phyloP scores from a whole-genome alignment of 2,329 filamentous ascomycete genomes.

The Alternaria panax region DNA sequence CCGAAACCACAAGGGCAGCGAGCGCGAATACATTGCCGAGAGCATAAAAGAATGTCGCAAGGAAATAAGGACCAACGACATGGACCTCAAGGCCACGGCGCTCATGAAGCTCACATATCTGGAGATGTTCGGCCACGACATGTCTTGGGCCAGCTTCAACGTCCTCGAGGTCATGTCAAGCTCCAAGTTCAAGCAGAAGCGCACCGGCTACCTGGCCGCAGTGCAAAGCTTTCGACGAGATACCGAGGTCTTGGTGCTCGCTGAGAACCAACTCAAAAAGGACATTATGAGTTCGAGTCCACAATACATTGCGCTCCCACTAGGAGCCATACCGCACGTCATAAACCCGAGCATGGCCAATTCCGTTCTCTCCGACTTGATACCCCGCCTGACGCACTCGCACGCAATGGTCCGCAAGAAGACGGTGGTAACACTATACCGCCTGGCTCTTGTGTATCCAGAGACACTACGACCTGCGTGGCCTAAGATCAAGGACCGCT shows the following conservation, averaged over 20 bases:
- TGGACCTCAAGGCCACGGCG: constrained; percentile 97
- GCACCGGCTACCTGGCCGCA: constrained; percentile 91
- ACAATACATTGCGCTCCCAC: constrained; percentile 82
- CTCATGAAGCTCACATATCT: constrained; percentile 95
- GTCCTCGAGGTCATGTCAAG: constrained; percentile 99
- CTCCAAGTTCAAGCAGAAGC: constrained; percentile 91
- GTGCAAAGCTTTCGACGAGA: constrained; percentile 96
- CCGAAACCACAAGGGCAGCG: constrained; percentile 92
- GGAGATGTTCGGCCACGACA: constrained; percentile 99
- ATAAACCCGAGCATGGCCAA: constrained; percentile 92
- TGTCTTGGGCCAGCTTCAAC: constrained; percentile 99
- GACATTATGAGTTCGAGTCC: constrained; percentile 77
- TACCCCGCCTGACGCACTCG: constrained; percentile 87
- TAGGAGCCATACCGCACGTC: constrained; percentile 90
- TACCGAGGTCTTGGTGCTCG: constrained; percentile 96
- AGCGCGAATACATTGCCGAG: constrained; percentile 93
- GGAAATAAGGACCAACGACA: constrained; percentile 91
- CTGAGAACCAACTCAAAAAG: constrained; percentile 97
- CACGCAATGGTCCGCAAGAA: constrained; percentile 90
- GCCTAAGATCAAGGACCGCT: constrained; percentile 94
- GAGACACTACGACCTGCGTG: constrained; percentile 91
- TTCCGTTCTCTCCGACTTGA: constrained; percentile 83
- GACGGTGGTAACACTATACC: constrained; percentile 91
- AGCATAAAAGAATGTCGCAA: constrained; percentile 93
- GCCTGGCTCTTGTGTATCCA: constrained; percentile 93